Base-by-base conservation (phyloP, 1,284 basidiomycete species). In the Moesziomyces parantarcticus region DNA sequence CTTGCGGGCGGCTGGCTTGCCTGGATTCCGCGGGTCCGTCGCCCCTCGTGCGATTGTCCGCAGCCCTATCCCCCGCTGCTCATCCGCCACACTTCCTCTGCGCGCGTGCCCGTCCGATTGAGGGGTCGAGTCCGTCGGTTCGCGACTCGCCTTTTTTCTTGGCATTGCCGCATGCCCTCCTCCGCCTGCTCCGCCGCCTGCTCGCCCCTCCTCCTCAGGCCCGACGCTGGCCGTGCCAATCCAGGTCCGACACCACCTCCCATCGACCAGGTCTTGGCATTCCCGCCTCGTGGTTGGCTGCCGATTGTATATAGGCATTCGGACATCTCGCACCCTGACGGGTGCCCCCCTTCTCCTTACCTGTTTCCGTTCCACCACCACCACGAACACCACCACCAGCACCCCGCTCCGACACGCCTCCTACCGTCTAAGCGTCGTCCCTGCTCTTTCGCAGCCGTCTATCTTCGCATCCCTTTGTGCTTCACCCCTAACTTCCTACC, bases 251-350 rank as follows among this genome's bases (percentile, higher is more conserved):
- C 36, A 39, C 36, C 29, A 32, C 29, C 29, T 13, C 36, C 36
- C 18, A 39, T 39, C 16, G 36, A 39, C 11, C 36, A 47, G 39
- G 43, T 56, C 60, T 69, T 69, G 66, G 66, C 66, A 56, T 50
- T 46, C 52, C 16, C 20, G 41, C 66, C 66, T 69, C 66, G 60
- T 63, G 60, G 59, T 59, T 26, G 4, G 3, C 46, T 40, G 50
- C 34, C 21, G 36, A 39, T 58, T 48, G 39, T 68, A 68, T 68
- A 68, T 68, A 61, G 53, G 29, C 29, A 26, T 21, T 51, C n/a
- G n/a, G 20, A 5, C 41, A 50, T n/a, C 29, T 32, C 8, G n/a
- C 40, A 32, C 48, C 47, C 51, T 26, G 11, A 25, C 44, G 2
- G 9, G 21, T 22, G 11, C 26, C 29, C 25, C n/a, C 44, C 51